Evolutionary conservation across 1,284 basidiomycete genomes (phyloP).

Genomic region (Xerocomus nothofagi): DNA sequence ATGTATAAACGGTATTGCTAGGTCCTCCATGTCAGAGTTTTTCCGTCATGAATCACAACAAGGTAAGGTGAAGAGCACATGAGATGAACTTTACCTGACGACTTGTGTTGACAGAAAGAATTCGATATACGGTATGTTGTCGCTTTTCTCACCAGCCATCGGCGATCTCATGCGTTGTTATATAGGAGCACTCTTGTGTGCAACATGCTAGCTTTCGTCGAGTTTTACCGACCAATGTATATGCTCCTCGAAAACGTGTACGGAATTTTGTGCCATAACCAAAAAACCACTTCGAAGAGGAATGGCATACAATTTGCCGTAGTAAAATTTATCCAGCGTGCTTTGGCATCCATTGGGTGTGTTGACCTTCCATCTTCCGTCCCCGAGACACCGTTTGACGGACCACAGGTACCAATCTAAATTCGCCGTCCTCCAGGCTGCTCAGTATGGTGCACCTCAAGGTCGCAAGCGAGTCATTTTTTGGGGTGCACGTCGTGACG

Average conservation of each 20-base stretch:
- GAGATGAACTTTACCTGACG: constrained; percentile 1
- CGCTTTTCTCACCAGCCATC: background rate
- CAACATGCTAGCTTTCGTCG: constrained; percentile 75
- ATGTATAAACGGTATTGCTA: constrained; percentile 26
- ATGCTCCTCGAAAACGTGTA: constrained; percentile 70
- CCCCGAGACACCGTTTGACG: background rate
- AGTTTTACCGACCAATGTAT: constrained; percentile 61
- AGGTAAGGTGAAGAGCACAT: constrained; percentile 37
- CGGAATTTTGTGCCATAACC: constrained; percentile 51
- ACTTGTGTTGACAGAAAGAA: constrained; percentile 41
- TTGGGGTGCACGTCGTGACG: constrained; percentile 56
- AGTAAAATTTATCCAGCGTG: constrained; percentile 61
- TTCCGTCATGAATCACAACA: constrained; percentile 57
- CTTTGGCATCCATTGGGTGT: constrained; percentile 61
- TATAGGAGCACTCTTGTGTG: constrained; percentile 58
- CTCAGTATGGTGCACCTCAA: constrained; percentile 70
- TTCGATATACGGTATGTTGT: constrained; percentile 55
- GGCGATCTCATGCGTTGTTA: background rate
- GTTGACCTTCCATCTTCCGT: constrained; percentile 17
- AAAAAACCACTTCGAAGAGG: constrained; percentile 35
- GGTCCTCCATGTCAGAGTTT: constrained; percentile 74
- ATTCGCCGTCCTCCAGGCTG: constrained; percentile 63
- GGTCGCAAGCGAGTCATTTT: constrained; percentile 66
- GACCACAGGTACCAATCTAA: constrained; percentile 63
- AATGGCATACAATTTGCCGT: constrained; percentile 50